Evolutionary conservation across 495 filamentous ascomycete species (phyloP).

Genomic region (Podospora appendiculata): DNA sequence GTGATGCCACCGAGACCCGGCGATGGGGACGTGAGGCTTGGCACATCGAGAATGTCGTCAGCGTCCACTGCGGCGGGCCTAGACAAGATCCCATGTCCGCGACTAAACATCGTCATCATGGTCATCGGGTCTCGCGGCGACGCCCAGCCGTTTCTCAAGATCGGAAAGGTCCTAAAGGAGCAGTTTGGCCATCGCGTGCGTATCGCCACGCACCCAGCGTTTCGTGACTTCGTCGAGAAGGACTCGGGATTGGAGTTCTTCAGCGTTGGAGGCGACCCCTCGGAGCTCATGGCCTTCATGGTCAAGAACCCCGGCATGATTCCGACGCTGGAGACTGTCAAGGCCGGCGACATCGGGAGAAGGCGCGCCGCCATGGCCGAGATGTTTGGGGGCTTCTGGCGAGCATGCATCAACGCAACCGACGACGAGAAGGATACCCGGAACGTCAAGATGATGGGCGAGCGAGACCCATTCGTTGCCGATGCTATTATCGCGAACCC

Average conservation of each 20-base stretch:
- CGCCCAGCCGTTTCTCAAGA: conserved; percentile 66
- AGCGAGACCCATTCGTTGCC: conserved; percentile 59
- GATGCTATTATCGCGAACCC: conserved; percentile 83
- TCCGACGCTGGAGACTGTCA: conserved; percentile 59
- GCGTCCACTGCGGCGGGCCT: conserved; percentile 6
- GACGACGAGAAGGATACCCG: conserved; percentile 46
- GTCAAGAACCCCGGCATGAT: conserved; percentile 78
- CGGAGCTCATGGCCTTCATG: conserved; percentile 80
- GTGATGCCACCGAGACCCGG: conserved; percentile 14
- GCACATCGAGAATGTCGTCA: conserved; percentile 15
- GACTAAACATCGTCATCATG: conserved; percentile 70
- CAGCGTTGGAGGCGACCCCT: conserved; percentile 69
- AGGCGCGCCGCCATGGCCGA: conserved; percentile 60
- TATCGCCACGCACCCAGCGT: conserved; percentile 67
- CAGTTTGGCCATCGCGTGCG: conserved; percentile 67
- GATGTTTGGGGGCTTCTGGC: conserved; percentile 73
- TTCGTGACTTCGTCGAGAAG: conserved; percentile 60
- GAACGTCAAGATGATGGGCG: conserved; percentile 49
- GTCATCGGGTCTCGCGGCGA: conserved; percentile 75
- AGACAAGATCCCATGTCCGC: conserved; percentile 28
- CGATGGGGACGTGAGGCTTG: conserved; percentile 2
- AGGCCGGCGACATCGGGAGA: conserved; percentile 58
- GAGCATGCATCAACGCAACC: conserved; percentile 59
- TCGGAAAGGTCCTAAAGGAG: conserved; percentile 55
- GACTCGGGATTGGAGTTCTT: conserved; percentile 68